Conservation (phyloP, 306 rosid genomes). For the Casuarina equisetifolia region DNA sequence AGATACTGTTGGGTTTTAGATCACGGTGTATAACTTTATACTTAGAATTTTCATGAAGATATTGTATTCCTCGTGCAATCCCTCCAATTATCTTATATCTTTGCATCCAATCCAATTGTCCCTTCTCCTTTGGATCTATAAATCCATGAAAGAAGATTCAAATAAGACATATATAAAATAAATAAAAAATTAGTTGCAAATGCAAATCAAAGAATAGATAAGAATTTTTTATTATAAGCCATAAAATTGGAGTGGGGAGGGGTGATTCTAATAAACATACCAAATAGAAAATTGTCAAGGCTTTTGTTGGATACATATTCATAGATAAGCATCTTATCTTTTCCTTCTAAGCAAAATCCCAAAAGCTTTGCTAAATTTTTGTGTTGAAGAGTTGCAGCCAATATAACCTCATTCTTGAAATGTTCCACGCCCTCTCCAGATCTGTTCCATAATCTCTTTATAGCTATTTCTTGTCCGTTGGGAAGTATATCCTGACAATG, state of each 20-base stretch:
- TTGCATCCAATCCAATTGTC: conserved; percentile 37
- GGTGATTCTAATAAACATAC: conserved; percentile 12
- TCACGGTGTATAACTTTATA: conserved; percentile 40
- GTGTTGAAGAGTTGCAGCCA: conserved; percentile 28
- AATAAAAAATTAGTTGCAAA: neutral
- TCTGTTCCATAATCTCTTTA: conserved; percentile 15
- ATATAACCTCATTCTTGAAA: conserved; percentile 27
- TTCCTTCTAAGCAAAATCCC: conserved; percentile 22
- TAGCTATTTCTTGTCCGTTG: conserved; percentile 24
- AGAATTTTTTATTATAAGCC: too few relatives aligned
- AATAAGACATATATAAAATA: too few relatives aligned
- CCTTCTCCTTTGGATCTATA: conserved; percentile 25
- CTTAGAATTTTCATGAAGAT: conserved; percentile 43
- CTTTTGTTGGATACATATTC: conserved; percentile 32
- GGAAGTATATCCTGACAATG: conserved; percentile 29
- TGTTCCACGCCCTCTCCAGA: conserved; percentile 3
- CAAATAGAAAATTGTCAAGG: conserved; percentile 28
- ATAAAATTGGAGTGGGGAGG: too few relatives aligned
- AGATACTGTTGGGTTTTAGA: conserved; percentile 41
- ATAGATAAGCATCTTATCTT: conserved; percentile 26
- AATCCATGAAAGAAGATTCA: too few relatives aligned
- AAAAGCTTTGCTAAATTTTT: conserved; percentile 20
- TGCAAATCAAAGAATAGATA: neutral
- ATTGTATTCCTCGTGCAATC: conserved; percentile 31
- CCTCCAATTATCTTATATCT: conserved; percentile 37